Percentiles rank a stretch among this genome's conserved stretches.
phyloP scores from a whole-genome alignment of 2,329 filamentous ascomycete species.

The Colletotrichum gigasporum region DNA sequence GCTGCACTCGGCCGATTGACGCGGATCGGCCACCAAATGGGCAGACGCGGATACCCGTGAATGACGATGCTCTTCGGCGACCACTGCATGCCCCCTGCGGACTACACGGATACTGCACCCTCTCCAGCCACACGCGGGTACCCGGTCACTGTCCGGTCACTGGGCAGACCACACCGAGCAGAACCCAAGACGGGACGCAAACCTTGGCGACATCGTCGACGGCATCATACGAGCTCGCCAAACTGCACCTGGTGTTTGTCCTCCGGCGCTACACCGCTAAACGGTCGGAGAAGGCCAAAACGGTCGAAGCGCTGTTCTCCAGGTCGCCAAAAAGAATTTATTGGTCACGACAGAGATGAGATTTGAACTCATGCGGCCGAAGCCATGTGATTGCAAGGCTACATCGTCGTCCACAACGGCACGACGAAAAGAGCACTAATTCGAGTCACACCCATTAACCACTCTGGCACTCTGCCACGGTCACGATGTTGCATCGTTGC shows the following conservation, averaged over 20 bases:
- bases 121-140: conserved; percentile 25
- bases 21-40: neutral
- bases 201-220: neutral
- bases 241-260: conserved; percentile 7
- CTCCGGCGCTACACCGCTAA: too few relatives aligned
- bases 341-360: conserved; percentile 19
- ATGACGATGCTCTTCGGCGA: too few relatives aligned
- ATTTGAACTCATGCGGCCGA: conserved; percentile 26
- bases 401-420: too few relatives aligned
- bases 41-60: neutral
- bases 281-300: neutral
- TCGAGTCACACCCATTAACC: conserved; percentile 29
- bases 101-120: neutral
- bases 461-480: conserved; percentile 23
- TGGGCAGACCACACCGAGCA: neutral
- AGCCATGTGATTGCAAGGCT: conserved; percentile 26
- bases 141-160: too few relatives aligned
- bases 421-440: too few relatives aligned
- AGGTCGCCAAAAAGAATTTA: neutral
- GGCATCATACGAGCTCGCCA: conserved; percentile 6
- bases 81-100: neutral
- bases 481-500: too few relatives aligned
- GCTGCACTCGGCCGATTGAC: conserved; percentile 18
- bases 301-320: too few relatives aligned
- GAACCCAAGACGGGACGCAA: neutral